Evolutionary conservation across 176 grass and related monocot species (phyloP), one percentile per base, ranked within the genome.

Genomic region (Zizania latifolia): DNA sequence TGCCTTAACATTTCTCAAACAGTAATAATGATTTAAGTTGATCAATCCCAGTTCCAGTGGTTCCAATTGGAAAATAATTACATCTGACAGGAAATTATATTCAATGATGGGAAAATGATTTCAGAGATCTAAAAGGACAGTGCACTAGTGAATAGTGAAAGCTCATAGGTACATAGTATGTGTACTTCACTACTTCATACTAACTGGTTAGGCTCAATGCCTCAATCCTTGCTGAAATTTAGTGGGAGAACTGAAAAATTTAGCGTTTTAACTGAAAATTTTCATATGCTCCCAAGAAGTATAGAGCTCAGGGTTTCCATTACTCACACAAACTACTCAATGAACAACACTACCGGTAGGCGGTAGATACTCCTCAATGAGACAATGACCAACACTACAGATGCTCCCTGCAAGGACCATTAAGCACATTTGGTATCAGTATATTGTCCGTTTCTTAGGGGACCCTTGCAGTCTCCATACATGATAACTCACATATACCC

Each of bases 401-500:
- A 79, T 19, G 21, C 6, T 45, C 8, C 39, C n/a, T 77, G 33
- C 2, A 61, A 72, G 48, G 57, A 45, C 23, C 4, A 29, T 41
- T 48, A 79, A 74, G 39, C 22, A 43, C 3, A 24, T 76, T 11
- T 38, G 12, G 24, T 48, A 72, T 29, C 5, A 0, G 15, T 45
- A 70, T 50, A 14, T 43, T 35, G 8, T n/a, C 12, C n/a, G 54
- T 64, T 12, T 12, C 46, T 46, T 67, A 64, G 1, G 69, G 7
- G 39, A 38, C 7, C 13, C 14, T 22, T 26, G 27, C 16, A 45
- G 21, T 70, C 24, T 62, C 61, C 14, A 81, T 5, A 68, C 2
- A 62, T 58, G 62, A 54, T 19, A 77, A 68, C 5, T 41, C 43
- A 29, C 63, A 70, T 70, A 41, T 35, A 70, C 28, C 62, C 61